These are phyloP conservation scores for Candida maltosa DNA, from an alignment of 805 yeast genomes.

Conservation along the genomic window DNA sequence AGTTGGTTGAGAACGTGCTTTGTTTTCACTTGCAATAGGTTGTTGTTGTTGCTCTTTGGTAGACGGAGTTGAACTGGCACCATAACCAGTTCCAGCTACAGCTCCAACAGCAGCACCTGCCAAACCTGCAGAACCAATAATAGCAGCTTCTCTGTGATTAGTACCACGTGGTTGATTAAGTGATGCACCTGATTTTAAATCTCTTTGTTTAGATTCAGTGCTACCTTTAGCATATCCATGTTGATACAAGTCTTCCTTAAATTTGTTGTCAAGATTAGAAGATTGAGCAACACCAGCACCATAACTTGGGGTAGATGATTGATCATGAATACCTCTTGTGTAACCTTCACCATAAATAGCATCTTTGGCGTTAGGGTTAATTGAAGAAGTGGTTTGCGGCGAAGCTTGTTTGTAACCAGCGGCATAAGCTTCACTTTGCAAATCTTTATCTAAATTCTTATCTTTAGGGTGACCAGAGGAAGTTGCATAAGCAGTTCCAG, in stretches of 20 bases:
- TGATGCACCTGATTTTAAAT: not conserved
- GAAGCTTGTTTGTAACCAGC: too few species aligned
- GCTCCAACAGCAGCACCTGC: conserved; percentile 10
- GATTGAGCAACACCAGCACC: conserved; percentile 9
- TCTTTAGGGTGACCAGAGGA: too few species aligned
- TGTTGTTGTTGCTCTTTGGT: not conserved
- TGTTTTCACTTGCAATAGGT: conserved; percentile 3
- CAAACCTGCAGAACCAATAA: conserved; percentile 10
- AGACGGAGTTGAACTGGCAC: conserved; percentile 1
- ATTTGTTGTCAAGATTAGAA: conserved; percentile 1
- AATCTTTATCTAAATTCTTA: too few species aligned
- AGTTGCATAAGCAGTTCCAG: not conserved
- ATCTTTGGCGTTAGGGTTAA: too few species aligned
- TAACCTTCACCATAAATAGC: too few species aligned
- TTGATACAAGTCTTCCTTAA: conserved; percentile 5
- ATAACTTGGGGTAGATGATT: too few species aligned
- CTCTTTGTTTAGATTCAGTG: conserved; percentile 5
- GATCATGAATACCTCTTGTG: too few species aligned
- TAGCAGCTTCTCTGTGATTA: conserved; percentile 5
- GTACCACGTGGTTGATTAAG: conserved; percentile 4
- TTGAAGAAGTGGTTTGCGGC: too few species aligned
- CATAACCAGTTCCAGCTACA: not conserved
- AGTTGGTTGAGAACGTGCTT: conserved; percentile 1
- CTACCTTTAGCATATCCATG: conserved; percentile 6
- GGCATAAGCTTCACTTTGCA: too few species aligned